Conservation (phyloP, 257 asterid genomes). For the Scutellaria barbata region DNA sequence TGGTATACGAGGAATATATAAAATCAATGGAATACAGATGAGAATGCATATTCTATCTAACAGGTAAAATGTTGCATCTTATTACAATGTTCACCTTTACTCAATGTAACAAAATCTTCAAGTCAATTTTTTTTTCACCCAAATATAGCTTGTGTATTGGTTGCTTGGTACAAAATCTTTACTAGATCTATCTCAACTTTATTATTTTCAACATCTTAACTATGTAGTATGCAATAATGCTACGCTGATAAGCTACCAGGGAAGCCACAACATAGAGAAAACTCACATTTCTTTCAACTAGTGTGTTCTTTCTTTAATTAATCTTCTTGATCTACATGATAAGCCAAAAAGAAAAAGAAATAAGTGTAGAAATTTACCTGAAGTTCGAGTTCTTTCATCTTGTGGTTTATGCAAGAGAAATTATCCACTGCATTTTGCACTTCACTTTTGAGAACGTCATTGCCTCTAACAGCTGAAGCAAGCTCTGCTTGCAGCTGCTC, state of each 20-base stretch:
- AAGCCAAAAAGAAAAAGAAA: not conserved
- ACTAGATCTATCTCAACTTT: too few relatives aligned
- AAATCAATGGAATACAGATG: not conserved
- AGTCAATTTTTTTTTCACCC: not conserved
- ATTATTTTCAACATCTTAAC: too few relatives aligned
- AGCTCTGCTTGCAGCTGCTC: conserved; percentile 96
- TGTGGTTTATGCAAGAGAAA: conserved; percentile 75
- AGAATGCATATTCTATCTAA: not conserved
- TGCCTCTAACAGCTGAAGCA: conserved; percentile 83
- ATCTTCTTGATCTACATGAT: too few relatives aligned
- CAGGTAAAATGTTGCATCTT: not conserved
- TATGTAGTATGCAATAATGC: too few relatives aligned
- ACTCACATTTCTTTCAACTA: too few relatives aligned
- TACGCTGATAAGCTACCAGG: too few relatives aligned
- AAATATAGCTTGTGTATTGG: not conserved
- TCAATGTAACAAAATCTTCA: not conserved
- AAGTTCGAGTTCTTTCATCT: conserved; percentile 84
- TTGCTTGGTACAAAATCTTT: too few relatives aligned
- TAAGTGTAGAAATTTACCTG: conserved; percentile 54
- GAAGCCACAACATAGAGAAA: too few relatives aligned
- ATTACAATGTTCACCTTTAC: not conserved
- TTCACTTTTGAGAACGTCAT: conserved; percentile 83
- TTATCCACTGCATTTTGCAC: conserved; percentile 79
- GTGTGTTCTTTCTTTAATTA: too few relatives aligned
- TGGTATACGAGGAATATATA: conserved; percentile 34